Percentiles rank a stretch among this genome's conserved stretches.
Conservation (phyloP, 495 filamentous ascomycete genomes). For the Lindgomyces ingoldianus region DNA sequence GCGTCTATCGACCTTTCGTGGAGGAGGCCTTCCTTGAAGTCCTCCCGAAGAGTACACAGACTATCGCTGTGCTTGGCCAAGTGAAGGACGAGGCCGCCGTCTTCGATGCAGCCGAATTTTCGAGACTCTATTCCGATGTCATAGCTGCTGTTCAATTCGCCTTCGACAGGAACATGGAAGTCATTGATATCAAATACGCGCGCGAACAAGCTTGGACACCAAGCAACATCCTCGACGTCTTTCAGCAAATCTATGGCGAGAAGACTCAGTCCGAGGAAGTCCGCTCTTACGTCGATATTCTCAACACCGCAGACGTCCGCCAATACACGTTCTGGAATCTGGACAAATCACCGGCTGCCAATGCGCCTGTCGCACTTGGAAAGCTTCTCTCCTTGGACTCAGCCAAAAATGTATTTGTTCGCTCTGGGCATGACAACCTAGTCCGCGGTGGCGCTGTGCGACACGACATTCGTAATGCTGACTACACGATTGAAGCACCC, state of each 20-base stretch:
- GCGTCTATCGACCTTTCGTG: constrained; percentile 90
- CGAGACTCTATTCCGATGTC: constrained; percentile 85
- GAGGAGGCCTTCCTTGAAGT: constrained; percentile 87
- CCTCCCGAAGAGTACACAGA: constrained; percentile 72
- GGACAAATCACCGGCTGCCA: constrained; percentile 67
- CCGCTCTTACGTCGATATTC: constrained; percentile 47
- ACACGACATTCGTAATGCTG: constrained; percentile 81
- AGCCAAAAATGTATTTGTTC: constrained; percentile 72
- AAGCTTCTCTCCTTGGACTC: constrained; percentile 74
- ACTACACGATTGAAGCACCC: constrained; percentile 77
- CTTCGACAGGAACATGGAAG: constrained; percentile 61
- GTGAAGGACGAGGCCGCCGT: constrained; percentile 57
- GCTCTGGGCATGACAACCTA: constrained; percentile 78
- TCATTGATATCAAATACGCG: constrained; percentile 85
- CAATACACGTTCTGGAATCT: constrained; percentile 95
- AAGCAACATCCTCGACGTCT: constrained; percentile 68
- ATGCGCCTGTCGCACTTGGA: constrained; percentile 66
- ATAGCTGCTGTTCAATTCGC: constrained; percentile 76
- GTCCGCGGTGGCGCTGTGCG: constrained; percentile 81
- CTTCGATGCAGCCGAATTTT: constrained; percentile 71
- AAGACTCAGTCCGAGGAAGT: constrained; percentile 52
- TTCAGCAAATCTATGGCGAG: constrained; percentile 60
- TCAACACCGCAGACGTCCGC: constrained; percentile 53
- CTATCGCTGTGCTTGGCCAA: constrained; percentile 68
- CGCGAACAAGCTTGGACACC: constrained; percentile 79